Base-by-base conservation (phyloP, 2,329 filamentous ascomycete genomes). In the Acrodontium crateriforme region DNA sequence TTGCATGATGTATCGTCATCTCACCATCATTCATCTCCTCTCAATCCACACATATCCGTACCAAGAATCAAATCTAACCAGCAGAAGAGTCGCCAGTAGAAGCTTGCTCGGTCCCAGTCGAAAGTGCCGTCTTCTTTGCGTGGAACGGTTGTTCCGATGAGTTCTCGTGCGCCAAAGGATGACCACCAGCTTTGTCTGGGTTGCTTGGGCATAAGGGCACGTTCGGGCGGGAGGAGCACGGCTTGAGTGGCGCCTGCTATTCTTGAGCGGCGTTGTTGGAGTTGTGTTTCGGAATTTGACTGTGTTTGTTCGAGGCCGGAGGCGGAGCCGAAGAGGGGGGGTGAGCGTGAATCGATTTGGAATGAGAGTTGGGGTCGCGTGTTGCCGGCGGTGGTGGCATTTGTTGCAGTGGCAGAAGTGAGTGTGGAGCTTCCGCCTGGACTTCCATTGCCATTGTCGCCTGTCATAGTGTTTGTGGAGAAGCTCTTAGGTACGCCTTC, bases 61-160 rank as follows among this genome's bases (percentile, higher is more conserved):
- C 68, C 67, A n/a, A 72, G 45, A 24, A 63, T 48, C 12, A 44
- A 49, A 42, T 77, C 71, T 10, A 75, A 43, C 50, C 56, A 62
- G 34, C 64, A 66, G 61, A 69, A 74, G 32, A 71, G 56, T 14
- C 60, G 53, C 71, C 71, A 76, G 40, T 75, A 76, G 30, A 64
- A 42, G 37, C 65, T 68, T 5, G 70, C 71, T 24, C 58, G 62
- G 22, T 70, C 69, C 62, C 74, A 79, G 53, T 94, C 85, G 42
- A 93, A 85, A 22, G 72, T 73, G 32, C 80, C 81, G 23, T 67
- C 62, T 29, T 83, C 78, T 29, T 67, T 76, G 22, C 77, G 65
- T 6, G 81, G 81, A 20, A 87, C 72, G 48, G 78, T 68, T 46
- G 73, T 74, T 5, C 80, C 80, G 44, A 87, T 84, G 53, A 85